Base-by-base conservation (phyloP, 768 basidiomycete genomes). In the Tricholoma saponaceum region DNA sequence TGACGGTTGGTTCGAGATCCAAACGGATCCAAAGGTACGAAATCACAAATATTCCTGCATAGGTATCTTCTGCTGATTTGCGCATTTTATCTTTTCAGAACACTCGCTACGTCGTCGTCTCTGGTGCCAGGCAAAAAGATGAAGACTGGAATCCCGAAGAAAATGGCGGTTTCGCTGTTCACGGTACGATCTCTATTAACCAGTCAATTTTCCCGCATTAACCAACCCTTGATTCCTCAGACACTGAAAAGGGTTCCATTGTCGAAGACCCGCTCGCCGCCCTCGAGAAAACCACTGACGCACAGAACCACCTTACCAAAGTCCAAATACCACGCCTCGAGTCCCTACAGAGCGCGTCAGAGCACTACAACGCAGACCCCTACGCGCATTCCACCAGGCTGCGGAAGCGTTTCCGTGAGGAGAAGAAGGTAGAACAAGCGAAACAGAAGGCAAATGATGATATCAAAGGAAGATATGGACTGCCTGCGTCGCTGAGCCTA, bases 101-200 rank as follows among this genome's bases (percentile, higher is more conserved):
- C 66, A 96, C 97, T 1, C 84, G 90, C 16, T 99, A 99, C 66
- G 87, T 97, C 22, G 97, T 98, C 1, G 79, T 83, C 2, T 89
- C 89, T 20, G 97, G 97, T 4, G 97, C 97, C n/a, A 80, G 90
- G 57, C 89, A 90, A 69, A 95, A 99, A 70, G 89, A 93, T 54
- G 90, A 96, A 67, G 94, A 97, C 51, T 98, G 97, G 97, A 79
- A 98, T 69, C 95, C 96, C 1, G 94, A 89, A 68, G 95, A 97
- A 72, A 92, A 96, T 58, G 96, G 96, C 5, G 95, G 95, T 0
- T 97, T 82, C 64, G 92, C 92, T 43, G 78, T 93, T 20, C 89
- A 95, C 65, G 93, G 95, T 87, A 72, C 77, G 65, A 20, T 20
- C 44, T 58, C 22, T 13, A 41, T 54, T 0, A 13, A 1, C 35